Conservation (phyloP, 31 red algal genomes). For the Odonthalia washingtoniensis region DNA sequence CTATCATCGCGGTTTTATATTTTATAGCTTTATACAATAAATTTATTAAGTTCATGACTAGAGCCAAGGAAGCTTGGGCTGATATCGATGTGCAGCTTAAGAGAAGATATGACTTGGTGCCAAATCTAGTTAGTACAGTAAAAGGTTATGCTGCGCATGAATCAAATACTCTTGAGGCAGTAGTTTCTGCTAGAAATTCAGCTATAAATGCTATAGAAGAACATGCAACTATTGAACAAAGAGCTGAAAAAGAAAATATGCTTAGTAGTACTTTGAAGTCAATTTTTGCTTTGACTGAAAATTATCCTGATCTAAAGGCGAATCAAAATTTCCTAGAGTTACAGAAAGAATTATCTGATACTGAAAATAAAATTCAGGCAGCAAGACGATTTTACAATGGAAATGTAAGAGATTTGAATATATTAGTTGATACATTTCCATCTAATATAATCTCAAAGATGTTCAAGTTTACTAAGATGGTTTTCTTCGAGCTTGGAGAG, state of each 20-base stretch:
- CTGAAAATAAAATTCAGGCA: conserved; percentile 5
- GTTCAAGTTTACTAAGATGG: not conserved
- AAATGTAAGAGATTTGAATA: conserved; percentile 18
- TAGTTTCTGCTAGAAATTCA: not conserved
- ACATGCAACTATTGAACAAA: not conserved
- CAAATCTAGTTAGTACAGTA: conserved; percentile 2
- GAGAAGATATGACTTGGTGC: not conserved
- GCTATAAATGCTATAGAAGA: conserved; percentile 7
- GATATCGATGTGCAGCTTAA: conserved; percentile 23
- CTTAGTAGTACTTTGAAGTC: not conserved
- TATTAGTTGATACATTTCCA: conserved; percentile 12
- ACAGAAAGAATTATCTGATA: not conserved
- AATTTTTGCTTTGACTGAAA: not conserved
- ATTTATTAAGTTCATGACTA: not conserved
- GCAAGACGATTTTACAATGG: conserved; percentile 37
- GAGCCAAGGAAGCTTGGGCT: not conserved
- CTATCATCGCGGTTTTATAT: conserved; percentile 7
- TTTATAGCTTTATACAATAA: conserved; percentile 7
- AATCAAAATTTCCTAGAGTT: conserved; percentile 17
- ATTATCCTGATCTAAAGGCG: conserved; percentile 21
- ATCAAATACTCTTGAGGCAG: not conserved
- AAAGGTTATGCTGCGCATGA: conserved; percentile 28
- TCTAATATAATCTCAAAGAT: not conserved
- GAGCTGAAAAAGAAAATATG: conserved; percentile 2
- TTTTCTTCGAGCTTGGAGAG: not conserved